phyloP scores from a whole-genome alignment of 1,284 basidiomycete genomes.

The Agaricales sp. region DNA sequence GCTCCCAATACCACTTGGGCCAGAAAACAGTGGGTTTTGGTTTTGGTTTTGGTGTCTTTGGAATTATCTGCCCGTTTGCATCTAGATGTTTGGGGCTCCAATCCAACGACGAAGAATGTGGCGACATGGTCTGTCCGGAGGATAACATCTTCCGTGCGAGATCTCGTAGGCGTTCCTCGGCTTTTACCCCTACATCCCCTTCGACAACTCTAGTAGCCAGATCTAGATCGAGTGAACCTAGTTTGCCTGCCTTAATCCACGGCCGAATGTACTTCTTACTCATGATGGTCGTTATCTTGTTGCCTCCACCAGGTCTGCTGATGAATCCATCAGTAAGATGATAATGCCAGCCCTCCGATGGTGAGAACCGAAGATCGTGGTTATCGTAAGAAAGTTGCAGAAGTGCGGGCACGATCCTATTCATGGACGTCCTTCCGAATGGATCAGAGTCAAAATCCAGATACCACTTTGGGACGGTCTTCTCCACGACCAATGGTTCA shows the following conservation, averaged over 20 bases:
- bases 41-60: slow-evolving; percentile 25
- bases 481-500: slow-evolving; percentile 9
- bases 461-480: slow-evolving; percentile 64
- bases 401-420: slow-evolving; percentile 67
- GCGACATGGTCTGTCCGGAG: slow-evolving; percentile 24
- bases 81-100: slow-evolving; percentile 33
- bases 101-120: slow-evolving; percentile 60
- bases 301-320: slow-evolving; percentile 26
- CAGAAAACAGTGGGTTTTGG: slow-evolving; percentile 33
- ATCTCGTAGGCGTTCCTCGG: slow-evolving; percentile 21
- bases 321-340: slow-evolving; percentile 30
- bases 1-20: slow-evolving; percentile 98
- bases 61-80: slow-evolving; percentile 8
- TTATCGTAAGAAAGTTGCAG: slow-evolving; percentile 71
- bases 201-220: slow-evolving; percentile 32
- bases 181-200: slow-evolving; percentile 23
- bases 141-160: slow-evolving; percentile 27
- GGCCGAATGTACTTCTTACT: slow-evolving; percentile 30
- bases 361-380: slow-evolving; percentile 54
- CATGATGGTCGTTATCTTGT: slow-evolving; percentile 32
- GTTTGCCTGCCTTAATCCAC: slow-evolving; percentile 25
- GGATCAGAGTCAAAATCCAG: slow-evolving; percentile 43
- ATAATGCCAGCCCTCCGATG: slow-evolving; percentile 54
- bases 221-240: slow-evolving; percentile 26
- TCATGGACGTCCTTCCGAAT: slow-evolving; percentile 43